phyloP scores from a whole-genome alignment of 2,329 filamentous ascomycete species.

The Xylaria sp. region DNA sequence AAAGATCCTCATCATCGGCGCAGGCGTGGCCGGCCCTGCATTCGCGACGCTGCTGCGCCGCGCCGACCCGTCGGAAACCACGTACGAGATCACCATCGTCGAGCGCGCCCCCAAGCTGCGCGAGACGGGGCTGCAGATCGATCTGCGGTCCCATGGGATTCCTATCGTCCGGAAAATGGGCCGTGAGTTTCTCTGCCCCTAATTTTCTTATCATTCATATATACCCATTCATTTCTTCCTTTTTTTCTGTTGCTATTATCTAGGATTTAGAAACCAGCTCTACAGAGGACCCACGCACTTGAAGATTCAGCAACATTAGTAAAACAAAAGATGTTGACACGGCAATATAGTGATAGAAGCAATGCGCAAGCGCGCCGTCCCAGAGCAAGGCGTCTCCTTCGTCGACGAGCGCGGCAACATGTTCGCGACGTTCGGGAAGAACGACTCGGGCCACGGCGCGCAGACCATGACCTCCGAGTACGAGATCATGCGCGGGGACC shows the following conservation, averaged over 20 bases:
- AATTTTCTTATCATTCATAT: too few species aligned
- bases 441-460: conserved; percentile 54
- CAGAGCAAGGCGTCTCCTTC: conserved; percentile 61
- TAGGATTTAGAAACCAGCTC: not conserved
- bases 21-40: conserved; percentile 58
- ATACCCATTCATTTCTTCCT: not conserved
- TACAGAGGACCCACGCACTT: not conserved
- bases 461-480: conserved; percentile 65
- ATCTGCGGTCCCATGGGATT: conserved; percentile 58
- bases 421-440: conserved; percentile 55
- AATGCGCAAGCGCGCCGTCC: conserved; percentile 53
- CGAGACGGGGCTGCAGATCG: conserved; percentile 58
- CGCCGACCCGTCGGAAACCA: conserved; percentile 46
- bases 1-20: conserved; percentile 61
- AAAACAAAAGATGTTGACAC: not conserved
- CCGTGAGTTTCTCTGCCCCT: conserved; percentile 18
- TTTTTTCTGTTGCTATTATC: not conserved
- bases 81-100: conserved; percentile 55
- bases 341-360: conserved; percentile 47
- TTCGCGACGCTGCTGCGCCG: conserved; percentile 56
- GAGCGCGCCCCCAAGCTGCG: conserved; percentile 55
- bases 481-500: conserved; percentile 69
- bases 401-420: conserved; percentile 55
- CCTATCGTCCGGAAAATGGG: conserved; percentile 55
- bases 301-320: not conserved